Base-by-base conservation (phyloP, 805 yeast species). In the Monosporozyma yasuniensis region DNA sequence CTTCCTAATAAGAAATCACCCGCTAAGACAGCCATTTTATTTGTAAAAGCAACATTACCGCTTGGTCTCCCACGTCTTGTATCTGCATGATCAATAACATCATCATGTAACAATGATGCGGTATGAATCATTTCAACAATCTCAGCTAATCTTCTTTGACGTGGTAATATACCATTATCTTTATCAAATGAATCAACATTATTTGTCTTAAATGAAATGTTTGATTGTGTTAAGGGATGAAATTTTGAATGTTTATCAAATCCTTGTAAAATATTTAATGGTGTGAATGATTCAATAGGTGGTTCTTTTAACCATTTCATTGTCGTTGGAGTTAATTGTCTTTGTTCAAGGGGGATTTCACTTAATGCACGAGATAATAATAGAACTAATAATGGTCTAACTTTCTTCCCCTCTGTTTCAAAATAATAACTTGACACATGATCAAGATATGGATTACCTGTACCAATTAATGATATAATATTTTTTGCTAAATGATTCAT, bases 91-190 rank as follows among this genome's bases (percentile, higher is more conserved):
- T 93, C 99, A 59, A 93, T 91, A 53, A 93, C 99, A 66, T 93
- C 99, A 69, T 93, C 99, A 66, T 93, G 99, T 49, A 93, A 75
- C 55, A 93, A 71, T 11, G 96, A 85, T 3, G 99, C 98, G 0
- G 98, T 93, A 67, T 93, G 99, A 56, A 93, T 93, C 96, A 93
- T 87, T 69, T 93, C 99, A 9, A 91, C 96, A 60, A 93, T 91
- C 70, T 93, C 99, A 1, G 99, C 98, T 49, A 93, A 74, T 51
- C 99, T 77, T 56, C 98, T 76, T 70, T 93, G 99, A 58, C 93
- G 89, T 44, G 99, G 98, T 51, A 91, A 72, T 46, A 93, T 87
- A 1, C 96, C 96, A 50, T 78, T 71, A 14, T 74, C 68, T 52
- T 77, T 79, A 46, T 77, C 77, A 50, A 69, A 71, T 16, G 57